phyloP scores from a whole-genome alignment of 78 protist species.

The Isochrysis galbana region DNA sequence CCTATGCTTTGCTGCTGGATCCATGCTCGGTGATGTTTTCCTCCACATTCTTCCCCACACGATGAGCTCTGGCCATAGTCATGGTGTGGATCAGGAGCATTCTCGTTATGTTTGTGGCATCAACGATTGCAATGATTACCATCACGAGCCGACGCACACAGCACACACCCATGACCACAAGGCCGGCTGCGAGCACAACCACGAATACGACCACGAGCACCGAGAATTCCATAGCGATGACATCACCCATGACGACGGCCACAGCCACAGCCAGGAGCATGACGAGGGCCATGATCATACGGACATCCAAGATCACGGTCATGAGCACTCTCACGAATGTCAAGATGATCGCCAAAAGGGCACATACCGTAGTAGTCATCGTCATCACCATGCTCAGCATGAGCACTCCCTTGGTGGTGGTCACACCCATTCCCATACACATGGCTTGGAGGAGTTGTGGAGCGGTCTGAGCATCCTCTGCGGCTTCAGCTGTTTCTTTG shows the following conservation, averaged over 20 bases:
- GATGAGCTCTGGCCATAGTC: neutral
- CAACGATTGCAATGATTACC: constrained; percentile 15
- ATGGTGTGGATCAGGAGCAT: neutral
- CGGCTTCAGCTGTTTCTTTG: constrained; percentile 52
- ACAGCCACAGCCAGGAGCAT: neutral
- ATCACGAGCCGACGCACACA: neutral
- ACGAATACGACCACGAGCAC: neutral
- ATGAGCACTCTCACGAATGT: neutral
- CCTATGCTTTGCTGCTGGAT: constrained; percentile 63
- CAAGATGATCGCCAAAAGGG: neutral
- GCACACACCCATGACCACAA: neutral
- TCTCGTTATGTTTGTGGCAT: neutral
- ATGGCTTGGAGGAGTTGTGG: no score
- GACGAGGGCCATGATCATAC: neutral
- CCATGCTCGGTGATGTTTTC: constrained; percentile 45
- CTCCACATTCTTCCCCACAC: neutral
- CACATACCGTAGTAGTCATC: neutral
- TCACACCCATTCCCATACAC: no score
- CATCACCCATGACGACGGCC: neutral
- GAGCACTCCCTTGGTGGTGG: neutral
- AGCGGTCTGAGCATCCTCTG: no score
- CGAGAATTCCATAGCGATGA: no score
- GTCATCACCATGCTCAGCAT: neutral
- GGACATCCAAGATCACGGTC: neutral
- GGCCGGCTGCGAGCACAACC: neutral